Evolutionary conservation across 2,329 filamentous ascomycete genomes (phyloP), one percentile per base, ranked within the genome.

Genomic region (Calonectria hongkongensis): DNA sequence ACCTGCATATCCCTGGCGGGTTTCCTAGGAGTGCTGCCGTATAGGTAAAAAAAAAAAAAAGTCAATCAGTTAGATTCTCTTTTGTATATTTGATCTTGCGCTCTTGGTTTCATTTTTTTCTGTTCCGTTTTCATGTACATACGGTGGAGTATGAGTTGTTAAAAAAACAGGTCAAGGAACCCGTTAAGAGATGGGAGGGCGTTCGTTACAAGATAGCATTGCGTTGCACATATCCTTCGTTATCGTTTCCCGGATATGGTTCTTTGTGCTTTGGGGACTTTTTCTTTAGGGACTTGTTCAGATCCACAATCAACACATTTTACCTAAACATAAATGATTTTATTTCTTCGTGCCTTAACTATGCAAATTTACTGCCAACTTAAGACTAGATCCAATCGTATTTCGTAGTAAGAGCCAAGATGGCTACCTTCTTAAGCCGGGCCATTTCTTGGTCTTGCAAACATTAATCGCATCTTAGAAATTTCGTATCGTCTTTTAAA

Each of bases 1-100:
- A 92, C 79, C 83, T 95, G 64, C 92, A 94, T 79, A 89, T 95
- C 21, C 93, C 93, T 4, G 93, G 93, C 13, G 88, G 92, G 76
- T 95, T 89, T 80, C 92, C 92, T 10, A 87, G 83, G 74, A 81
- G 73, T 67, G 76, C 85, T 74, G 78, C 92, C 86, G 70, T 89
- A 79, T 81, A 86, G 86, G 71, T 88, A 75, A 4, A 47, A 1
- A 80, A 82, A 80, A 82, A n/a, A 89, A 66, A 54, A 48, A 51
- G 18, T 81, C 28, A 68, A 28, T 58, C 51, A 58, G 27, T 63
- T 60, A 36, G 54, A 60, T 65, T 71, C 43, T 64, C 33, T 73
- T 77, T 74, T 65, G n/a, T 74, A 60, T 63, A 70, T 68, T 50
- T 48, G n/a, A 58, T 51, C 58, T 51, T 45, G 27, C 21, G 6